These are phyloP conservation scores for Metschnikowia orientalis DNA, from an alignment of 805 yeast species.

Conservation along the genomic window DNA sequence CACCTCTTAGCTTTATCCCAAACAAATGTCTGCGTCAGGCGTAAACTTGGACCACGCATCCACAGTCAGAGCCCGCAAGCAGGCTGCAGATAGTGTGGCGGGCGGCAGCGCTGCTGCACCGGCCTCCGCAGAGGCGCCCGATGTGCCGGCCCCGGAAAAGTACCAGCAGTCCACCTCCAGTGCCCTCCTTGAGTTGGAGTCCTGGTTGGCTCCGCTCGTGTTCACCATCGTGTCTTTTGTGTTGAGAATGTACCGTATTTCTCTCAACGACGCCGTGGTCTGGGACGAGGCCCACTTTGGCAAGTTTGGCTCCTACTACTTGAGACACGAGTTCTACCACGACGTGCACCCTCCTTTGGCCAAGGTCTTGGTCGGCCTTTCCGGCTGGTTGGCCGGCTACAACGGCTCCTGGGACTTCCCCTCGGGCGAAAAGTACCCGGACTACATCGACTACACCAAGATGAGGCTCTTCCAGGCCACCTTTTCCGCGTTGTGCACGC, in stretches of 20 bases:
- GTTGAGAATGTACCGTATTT: slow-evolving; percentile 72
- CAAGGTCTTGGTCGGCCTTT: slow-evolving; percentile 83
- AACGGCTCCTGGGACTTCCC: slow-evolving; percentile 73
- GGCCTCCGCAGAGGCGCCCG: slow-evolving; percentile 5
- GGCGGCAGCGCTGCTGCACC: slow-evolving; percentile 1
- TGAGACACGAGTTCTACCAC: slow-evolving; percentile 83
- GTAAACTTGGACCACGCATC: slow-evolving; percentile 8
- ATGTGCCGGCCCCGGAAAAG: slow-evolving; percentile 16
- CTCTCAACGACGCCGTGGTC: slow-evolving; percentile 60
- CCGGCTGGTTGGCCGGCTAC: slow-evolving; percentile 85
- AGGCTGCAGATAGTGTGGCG: slow-evolving; percentile 2
- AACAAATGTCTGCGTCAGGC: slow-evolving; percentile 18
- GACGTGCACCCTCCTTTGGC: slow-evolving; percentile 98
- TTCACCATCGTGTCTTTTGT: slow-evolving; percentile 68
- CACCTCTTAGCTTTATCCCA: slow-evolving; percentile 1
- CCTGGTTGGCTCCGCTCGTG: slow-evolving; percentile 51
- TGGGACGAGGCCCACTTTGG: slow-evolving; percentile 99
- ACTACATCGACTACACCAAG: slow-evolving; percentile 50
- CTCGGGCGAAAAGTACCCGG: slow-evolving; percentile 63
- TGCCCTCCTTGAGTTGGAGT: slow-evolving; percentile 28
- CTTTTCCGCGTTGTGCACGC: slow-evolving; percentile 63
- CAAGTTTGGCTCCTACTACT: slow-evolving; percentile 88
- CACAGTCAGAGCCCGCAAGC: slow-evolving; percentile 6
- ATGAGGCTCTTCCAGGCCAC: slow-evolving; percentile 73
- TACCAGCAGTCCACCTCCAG: slow-evolving; percentile 14